Evolutionary conservation across 2,329 filamentous ascomycete species (phyloP).

Genomic region (Pseudovirgaria hyperparasitica): DNA sequence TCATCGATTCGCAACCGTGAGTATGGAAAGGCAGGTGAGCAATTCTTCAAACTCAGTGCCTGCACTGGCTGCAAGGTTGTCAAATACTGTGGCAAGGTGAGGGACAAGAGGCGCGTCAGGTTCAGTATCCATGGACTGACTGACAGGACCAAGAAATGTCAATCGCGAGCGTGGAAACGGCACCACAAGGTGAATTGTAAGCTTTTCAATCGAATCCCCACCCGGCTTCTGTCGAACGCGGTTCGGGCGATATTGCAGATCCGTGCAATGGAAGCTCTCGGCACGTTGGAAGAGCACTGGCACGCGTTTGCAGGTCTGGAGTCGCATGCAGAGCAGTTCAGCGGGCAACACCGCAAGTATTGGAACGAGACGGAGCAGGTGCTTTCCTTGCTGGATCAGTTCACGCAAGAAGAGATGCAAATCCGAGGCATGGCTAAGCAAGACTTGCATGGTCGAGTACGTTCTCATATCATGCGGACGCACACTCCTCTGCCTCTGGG

Average conservation of each 20-base stretch:
- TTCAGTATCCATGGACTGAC: not conserved
- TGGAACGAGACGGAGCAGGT: constrained; percentile 39
- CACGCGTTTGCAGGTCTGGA: constrained; percentile 31
- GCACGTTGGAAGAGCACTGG: constrained; percentile 27
- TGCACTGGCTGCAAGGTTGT: constrained; percentile 47
- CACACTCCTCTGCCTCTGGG: not conserved
- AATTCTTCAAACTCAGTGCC: constrained; percentile 30
- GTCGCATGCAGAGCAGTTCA: constrained; percentile 38
- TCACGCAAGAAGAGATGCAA: constrained; percentile 29
- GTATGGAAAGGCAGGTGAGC: constrained; percentile 18
- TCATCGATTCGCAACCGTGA: constrained; percentile 17
- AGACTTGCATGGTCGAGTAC: constrained; percentile 3
- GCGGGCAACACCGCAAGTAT: constrained; percentile 17
- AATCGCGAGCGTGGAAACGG: constrained; percentile 45
- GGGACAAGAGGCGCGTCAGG: not conserved
- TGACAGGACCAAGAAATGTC: constrained; percentile 35
- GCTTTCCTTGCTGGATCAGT: constrained; percentile 28
- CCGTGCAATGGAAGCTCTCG: constrained; percentile 31
- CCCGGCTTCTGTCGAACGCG: constrained; percentile 37
- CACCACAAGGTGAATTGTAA: constrained; percentile 49
- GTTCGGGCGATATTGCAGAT: constrained; percentile 44
- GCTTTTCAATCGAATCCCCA: constrained; percentile 31
- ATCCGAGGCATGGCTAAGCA: constrained; percentile 35
- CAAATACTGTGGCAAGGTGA: constrained; percentile 47
- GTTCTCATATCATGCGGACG: not conserved